phyloP scores from a whole-genome alignment of 2,329 filamentous ascomycete species.

The Fusarium devonianum region DNA sequence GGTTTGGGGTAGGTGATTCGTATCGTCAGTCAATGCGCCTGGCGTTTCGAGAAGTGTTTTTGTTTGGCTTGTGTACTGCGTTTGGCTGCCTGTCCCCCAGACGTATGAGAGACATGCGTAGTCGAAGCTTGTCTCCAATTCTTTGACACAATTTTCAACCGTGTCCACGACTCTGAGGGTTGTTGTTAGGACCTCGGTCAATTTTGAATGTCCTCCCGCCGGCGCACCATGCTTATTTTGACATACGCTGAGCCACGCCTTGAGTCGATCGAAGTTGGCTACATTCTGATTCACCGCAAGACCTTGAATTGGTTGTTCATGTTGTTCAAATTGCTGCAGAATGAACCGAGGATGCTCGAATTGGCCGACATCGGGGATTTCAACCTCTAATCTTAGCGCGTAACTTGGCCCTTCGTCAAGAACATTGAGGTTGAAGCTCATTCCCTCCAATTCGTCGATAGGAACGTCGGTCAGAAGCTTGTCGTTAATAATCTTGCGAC shows the following conservation, averaged over 20 bases:
- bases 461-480: neutral
- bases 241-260: conserved; percentile 1
- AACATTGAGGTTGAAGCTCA: conserved; percentile 2
- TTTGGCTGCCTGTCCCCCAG: conserved; percentile 21
- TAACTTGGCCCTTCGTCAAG: neutral
- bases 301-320: conserved; percentile 1
- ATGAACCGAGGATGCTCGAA: neutral
- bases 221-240: neutral
- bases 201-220: neutral
- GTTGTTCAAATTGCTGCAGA: neutral
- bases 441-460: neutral
- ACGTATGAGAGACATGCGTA: conserved; percentile 21
- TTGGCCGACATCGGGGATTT: neutral
- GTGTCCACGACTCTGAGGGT: conserved; percentile 9
- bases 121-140: conserved; percentile 3
- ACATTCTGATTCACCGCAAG: neutral
- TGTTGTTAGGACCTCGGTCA: neutral
- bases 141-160: neutral
- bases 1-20: conserved; percentile 7
- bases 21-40: neutral
- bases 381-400: conserved; percentile 10
- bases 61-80: conserved; percentile 18
- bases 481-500: conserved; percentile 1
- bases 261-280: conserved; percentile 4
- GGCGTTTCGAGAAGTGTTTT: neutral